Conservation (phyloP, 2,329 filamentous ascomycete genomes). For the Nemania abortiva region DNA sequence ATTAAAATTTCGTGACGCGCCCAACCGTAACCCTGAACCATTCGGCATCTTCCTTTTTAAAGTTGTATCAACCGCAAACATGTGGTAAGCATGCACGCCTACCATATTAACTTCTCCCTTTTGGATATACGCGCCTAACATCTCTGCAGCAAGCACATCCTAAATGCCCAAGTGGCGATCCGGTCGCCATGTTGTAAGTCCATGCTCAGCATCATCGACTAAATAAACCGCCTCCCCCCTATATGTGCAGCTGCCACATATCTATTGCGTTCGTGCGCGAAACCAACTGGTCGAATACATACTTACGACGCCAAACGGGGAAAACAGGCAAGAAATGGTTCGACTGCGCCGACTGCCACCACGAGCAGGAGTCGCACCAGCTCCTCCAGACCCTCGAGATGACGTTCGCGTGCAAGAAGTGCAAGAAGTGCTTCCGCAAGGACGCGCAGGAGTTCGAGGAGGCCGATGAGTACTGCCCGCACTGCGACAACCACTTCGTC, state of each 20-base stretch:
- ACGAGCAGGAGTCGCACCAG: constrained; percentile 80
- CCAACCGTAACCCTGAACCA: constrained; percentile 13
- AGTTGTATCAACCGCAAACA: constrained; percentile 15
- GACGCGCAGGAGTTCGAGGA: constrained; percentile 94
- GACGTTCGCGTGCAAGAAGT: constrained; percentile 98
- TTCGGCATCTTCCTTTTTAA: not conserved
- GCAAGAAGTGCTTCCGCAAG: constrained; percentile 97
- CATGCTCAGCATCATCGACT: no score
- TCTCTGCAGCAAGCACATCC: constrained; percentile 81
- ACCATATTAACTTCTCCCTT: not conserved
- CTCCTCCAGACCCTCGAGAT: constrained; percentile 86
- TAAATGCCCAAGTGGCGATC: constrained; percentile 97
- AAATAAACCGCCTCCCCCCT: no score
- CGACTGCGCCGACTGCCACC: constrained; percentile 96
- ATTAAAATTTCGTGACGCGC: constrained; percentile 39
- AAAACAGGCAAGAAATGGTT: constrained; percentile 91
- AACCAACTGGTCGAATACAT: no score
- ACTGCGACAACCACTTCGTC: constrained; percentile 99
- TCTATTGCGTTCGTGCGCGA: no score
- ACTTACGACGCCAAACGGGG: constrained; percentile 15
- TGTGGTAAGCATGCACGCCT: constrained; percentile 35
- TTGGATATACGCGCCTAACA: constrained; percentile 18
- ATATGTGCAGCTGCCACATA: no score
- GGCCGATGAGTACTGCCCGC: constrained; percentile 97
- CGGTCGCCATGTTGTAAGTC: constrained; percentile 91